A percentile compares a stretch with the other conserved stretches of the same genome.
phyloP scores from a whole-genome alignment of 495 filamentous ascomycete genomes.

The Penicillium paxilli region DNA sequence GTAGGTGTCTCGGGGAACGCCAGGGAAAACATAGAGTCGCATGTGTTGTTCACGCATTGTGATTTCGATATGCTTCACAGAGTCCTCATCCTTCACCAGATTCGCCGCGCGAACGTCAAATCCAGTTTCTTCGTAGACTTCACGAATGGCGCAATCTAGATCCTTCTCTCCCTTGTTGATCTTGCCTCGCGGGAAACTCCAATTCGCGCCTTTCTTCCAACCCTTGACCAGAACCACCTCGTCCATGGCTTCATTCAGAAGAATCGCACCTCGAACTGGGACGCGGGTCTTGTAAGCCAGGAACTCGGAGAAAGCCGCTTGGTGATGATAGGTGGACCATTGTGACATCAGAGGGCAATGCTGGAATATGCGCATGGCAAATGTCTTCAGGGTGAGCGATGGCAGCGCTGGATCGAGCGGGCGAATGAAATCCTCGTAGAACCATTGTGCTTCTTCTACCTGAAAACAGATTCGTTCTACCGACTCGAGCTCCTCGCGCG shows the following conservation, averaged over 20 bases:
- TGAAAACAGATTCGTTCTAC: constrained; percentile 96
- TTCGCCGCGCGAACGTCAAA: constrained; percentile 75
- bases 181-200: constrained; percentile 96
- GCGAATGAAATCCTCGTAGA: constrained; percentile 98
- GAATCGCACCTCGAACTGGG: constrained; percentile 88
- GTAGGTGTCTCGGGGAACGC: constrained; percentile 77
- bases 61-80: constrained; percentile 78
- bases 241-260: constrained; percentile 91
- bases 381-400: constrained; percentile 76
- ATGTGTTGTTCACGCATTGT: constrained; percentile 92
- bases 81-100: constrained; percentile 63
- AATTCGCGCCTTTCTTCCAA: constrained; percentile 94
- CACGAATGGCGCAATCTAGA: constrained; percentile 85
- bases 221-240: constrained; percentile 89
- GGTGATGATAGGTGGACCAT: constrained; percentile 74
- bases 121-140: constrained; percentile 95
- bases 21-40: constrained; percentile 84
- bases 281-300: constrained; percentile 90
- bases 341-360: constrained; percentile 85
- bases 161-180: constrained; percentile 97
- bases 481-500: constrained; percentile 81
- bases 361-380: constrained; percentile 85
- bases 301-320: constrained; percentile 83
- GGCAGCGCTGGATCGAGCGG: constrained; percentile 83
- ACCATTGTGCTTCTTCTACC: constrained; percentile 99